Percentiles rank a stretch among this genome's conserved stretches.
Evolutionary conservation across 192 early-diverging fungal species (phyloP).

Genomic region (Chytriomyces sp.): DNA sequence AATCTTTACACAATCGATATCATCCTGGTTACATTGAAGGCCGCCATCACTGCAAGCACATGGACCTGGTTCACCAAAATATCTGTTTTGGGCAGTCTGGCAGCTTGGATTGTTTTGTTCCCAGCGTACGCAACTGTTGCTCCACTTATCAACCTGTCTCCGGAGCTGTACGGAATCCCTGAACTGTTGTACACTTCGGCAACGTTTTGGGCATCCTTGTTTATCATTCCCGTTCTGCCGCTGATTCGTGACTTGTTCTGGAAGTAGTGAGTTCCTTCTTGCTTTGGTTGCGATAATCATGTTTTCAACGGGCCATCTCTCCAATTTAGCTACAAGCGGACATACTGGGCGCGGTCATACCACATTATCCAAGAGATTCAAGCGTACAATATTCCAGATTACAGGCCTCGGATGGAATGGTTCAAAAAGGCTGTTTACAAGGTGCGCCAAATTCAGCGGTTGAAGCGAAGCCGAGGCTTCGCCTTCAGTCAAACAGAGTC

Average conservation of each 20-base stretch:
- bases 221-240: constrained; percentile 80
- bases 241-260: constrained; percentile 87
- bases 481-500: constrained; percentile 98
- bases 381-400: constrained; percentile 99
- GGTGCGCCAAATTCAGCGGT: constrained; percentile 81
- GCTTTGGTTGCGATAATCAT: constrained; percentile 10
- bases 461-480: constrained; percentile 91
- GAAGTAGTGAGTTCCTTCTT: constrained; percentile 83
- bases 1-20: constrained; percentile 82
- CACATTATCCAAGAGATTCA: constrained; percentile 99
- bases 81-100: constrained; percentile 87
- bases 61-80: constrained; percentile 79
- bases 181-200: constrained; percentile 41
- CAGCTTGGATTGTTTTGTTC: constrained; percentile 81
- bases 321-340: constrained; percentile 72
- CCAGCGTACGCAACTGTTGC: constrained; percentile 80
- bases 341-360: constrained; percentile 83
- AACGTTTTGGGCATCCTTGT: constrained; percentile 81
- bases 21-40: constrained; percentile 82
- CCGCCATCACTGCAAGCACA: constrained; percentile 36
- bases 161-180: constrained; percentile 50
- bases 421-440: constrained; percentile 99
- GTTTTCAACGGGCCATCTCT: neutral
- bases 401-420: constrained; percentile 94
- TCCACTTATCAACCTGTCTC: constrained; percentile 57